Evolutionary conservation across 352 stramenopile species (phyloP).

Genomic region (Globisporangium mamillatum): DNA sequence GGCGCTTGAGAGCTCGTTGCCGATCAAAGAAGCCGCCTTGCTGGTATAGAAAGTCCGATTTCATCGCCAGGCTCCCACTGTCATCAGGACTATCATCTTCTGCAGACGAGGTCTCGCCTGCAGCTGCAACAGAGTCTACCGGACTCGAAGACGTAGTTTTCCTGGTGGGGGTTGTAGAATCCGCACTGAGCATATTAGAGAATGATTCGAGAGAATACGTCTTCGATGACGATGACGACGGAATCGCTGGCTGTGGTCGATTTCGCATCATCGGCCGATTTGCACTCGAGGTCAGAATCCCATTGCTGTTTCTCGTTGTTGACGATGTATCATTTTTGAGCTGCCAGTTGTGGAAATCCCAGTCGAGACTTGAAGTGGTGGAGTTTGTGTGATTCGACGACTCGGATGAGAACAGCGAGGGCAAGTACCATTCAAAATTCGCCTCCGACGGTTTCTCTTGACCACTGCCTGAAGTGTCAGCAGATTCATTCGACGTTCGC

Average conservation of each 20-base stretch:
- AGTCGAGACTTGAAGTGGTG: slow-evolving; percentile 59
- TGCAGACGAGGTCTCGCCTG: slow-evolving; percentile 19
- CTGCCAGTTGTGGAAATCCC: slow-evolving; percentile 71
- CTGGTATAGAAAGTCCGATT: slow-evolving; percentile 74
- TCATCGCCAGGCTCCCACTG: slow-evolving; percentile 21
- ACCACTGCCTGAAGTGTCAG: slow-evolving; percentile 4
- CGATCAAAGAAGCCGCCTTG: slow-evolving; percentile 82
- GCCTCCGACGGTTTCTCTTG: slow-evolving; percentile 31
- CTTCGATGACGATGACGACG: slow-evolving; percentile 30
- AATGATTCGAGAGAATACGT: slow-evolving; percentile 65
- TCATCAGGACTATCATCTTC: slow-evolving; percentile 24
- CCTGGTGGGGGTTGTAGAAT: slow-evolving; percentile 14
- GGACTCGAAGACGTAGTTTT: slow-evolving; percentile 14
- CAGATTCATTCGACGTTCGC: slow-evolving; percentile 17
- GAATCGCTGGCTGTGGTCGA: slow-evolving; percentile 14
- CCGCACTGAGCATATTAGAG: slow-evolving; percentile 44
- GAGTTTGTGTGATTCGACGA: slow-evolving; percentile 53
- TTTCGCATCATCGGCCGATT: slow-evolving; percentile 7
- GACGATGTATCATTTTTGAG: slow-evolving; percentile 19
- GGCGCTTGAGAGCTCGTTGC: slow-evolving; percentile 57
- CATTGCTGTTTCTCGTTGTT: background rate
- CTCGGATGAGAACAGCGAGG: slow-evolving; percentile 71
- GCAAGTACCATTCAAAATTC: slow-evolving; percentile 76
- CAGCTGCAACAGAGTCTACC: slow-evolving; percentile 7
- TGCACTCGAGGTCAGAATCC: background rate